A percentile compares a stretch with the other conserved stretches of the same genome.
phyloP scores from a whole-genome alignment of 2,329 filamentous ascomycete genomes.

The Aureobasidium sp. region DNA sequence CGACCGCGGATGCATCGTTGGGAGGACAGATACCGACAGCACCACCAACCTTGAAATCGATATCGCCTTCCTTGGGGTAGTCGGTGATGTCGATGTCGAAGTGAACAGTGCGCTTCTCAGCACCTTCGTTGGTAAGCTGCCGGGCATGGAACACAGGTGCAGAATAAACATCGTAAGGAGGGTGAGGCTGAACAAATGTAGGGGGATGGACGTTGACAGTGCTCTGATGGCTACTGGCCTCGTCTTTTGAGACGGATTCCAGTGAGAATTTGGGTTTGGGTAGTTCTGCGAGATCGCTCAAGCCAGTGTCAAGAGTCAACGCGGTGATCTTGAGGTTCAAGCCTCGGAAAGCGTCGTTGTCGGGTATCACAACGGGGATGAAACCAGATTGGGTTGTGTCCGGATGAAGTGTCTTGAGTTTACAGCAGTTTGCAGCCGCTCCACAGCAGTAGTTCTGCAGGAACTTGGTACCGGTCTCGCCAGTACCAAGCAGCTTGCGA shows the following conservation, averaged over 20 bases:
- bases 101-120: slow-evolving; percentile 95
- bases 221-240: slow-evolving; percentile 31
- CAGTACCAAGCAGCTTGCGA: slow-evolving; percentile 47
- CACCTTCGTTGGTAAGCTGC: slow-evolving; percentile 77
- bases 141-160: slow-evolving; percentile 79
- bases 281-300: slow-evolving; percentile 63
- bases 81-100: slow-evolving; percentile 96
- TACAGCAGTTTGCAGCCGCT: slow-evolving; percentile 50
- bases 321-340: slow-evolving; percentile 68
- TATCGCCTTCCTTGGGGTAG: slow-evolving; percentile 74
- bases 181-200: slow-evolving; percentile 85
- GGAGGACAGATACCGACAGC: slow-evolving; percentile 90
- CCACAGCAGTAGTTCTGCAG: slow-evolving; percentile 57
- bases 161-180: slow-evolving; percentile 83
- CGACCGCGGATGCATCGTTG: slow-evolving; percentile 68
- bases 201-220: slow-evolving; percentile 60
- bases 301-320: slow-evolving; percentile 58
- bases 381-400: slow-evolving; percentile 36
- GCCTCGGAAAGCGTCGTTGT: slow-evolving; percentile 77
- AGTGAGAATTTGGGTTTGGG: slow-evolving; percentile 65
- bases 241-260: slow-evolving; percentile 33
- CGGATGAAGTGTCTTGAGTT: slow-evolving; percentile 46
- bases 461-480: slow-evolving; percentile 48
- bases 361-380: slow-evolving; percentile 50
- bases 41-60: slow-evolving; percentile 94